phyloP scores from a whole-genome alignment of 169 alveolate species.

The Plasmodium falciparum region DNA sequence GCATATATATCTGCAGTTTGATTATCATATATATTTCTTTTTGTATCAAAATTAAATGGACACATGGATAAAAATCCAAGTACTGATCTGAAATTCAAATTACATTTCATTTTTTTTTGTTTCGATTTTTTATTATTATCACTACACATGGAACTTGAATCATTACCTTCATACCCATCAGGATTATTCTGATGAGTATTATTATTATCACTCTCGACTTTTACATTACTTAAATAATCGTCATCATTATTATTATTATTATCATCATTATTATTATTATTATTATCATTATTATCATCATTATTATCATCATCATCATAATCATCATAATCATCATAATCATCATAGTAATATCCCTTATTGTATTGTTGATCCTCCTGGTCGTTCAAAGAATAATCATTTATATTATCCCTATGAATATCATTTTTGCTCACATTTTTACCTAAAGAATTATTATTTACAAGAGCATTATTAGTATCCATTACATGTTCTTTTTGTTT shows the following conservation, averaged over 20 bases:
- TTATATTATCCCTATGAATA: background rate
- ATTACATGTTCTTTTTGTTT: background rate
- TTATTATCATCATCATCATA: background rate
- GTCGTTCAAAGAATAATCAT: background rate
- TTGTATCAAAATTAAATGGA: constrained; percentile 28
- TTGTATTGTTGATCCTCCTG: background rate
- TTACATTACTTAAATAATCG: background rate
- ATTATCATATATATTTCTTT: constrained; percentile 18
- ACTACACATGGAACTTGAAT: constrained; percentile 10
- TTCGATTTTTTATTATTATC: constrained; percentile 9
- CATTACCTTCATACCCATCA: background rate
- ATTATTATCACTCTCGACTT: background rate
- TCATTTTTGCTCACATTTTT: background rate
- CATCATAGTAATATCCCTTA: background rate
- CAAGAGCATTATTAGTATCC: background rate
- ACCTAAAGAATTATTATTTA: background rate
- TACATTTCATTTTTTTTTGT: constrained; percentile 43
- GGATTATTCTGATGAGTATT: background rate
- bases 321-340: background rate
- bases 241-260: background rate
- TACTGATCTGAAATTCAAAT: constrained; percentile 35
- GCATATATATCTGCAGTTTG: constrained; percentile 35
- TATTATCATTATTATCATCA: background rate
- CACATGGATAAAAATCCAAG: constrained; percentile 51
- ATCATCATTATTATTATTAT: background rate